Conservation (phyloP, 495 filamentous ascomycete species). For the Aspergillus homomorphus region DNA sequence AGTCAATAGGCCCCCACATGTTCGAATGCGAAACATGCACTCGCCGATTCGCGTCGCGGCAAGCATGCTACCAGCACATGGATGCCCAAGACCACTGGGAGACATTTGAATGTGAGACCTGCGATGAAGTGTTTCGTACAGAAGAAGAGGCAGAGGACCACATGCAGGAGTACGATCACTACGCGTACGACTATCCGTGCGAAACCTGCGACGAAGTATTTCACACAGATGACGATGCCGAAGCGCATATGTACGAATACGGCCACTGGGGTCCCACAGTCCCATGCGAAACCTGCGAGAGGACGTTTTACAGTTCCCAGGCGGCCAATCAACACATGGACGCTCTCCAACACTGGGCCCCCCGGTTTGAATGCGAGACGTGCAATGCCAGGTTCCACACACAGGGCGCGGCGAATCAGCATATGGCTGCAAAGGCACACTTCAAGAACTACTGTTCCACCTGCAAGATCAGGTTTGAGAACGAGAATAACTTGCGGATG, state of each 20-base stretch:
- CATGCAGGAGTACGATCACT: slow-evolving; percentile 5
- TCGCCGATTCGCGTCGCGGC: neutral
- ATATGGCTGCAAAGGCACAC: slow-evolving; percentile 37
- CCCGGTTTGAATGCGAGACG: slow-evolving; percentile 31
- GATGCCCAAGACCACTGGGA: neutral
- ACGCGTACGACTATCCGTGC: slow-evolving; percentile 19
- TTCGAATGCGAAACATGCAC: slow-evolving; percentile 12
- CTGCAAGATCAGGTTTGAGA: slow-evolving; percentile 37
- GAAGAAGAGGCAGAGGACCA: neutral
- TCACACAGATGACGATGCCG: slow-evolving; percentile 14
- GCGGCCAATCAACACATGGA: slow-evolving; percentile 41
- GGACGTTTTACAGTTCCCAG: slow-evolving; percentile 21
- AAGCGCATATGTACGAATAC: slow-evolving; percentile 28
- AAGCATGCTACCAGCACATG: neutral
- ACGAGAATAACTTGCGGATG: slow-evolving; percentile 36
- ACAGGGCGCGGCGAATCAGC: slow-evolving; percentile 25
- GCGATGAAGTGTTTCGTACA: neutral
- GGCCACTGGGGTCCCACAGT: slow-evolving; percentile 29
- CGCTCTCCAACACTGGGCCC: slow-evolving; percentile 28
- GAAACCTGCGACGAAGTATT: slow-evolving; percentile 30
- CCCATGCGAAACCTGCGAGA: slow-evolving; percentile 39
- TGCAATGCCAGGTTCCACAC: slow-evolving; percentile 30
- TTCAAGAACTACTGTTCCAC: slow-evolving; percentile 36
- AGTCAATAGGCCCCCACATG: neutral
- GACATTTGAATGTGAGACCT: slow-evolving; percentile 8